These are phyloP conservation scores for Diaporthe sp. DNA, from an alignment of 2,329 filamentous ascomycete genomes.

Conservation along the genomic window DNA sequence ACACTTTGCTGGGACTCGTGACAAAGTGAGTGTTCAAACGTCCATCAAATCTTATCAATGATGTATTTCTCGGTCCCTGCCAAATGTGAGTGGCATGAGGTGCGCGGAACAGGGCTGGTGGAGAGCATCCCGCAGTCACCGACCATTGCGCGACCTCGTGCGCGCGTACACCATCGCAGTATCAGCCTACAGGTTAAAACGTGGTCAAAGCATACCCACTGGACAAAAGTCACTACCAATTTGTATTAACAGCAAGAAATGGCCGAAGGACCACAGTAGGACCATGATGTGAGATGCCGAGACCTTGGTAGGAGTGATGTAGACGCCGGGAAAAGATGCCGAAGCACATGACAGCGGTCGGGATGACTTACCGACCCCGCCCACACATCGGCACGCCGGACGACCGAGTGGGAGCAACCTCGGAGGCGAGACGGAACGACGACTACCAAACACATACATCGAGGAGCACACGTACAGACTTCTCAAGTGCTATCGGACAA, in stretches of 20 bases:
- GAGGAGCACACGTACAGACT: background rate
- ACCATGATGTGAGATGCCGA: background rate
- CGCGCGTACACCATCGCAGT: background rate
- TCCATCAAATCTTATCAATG: too few species aligned
- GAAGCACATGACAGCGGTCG: background rate
- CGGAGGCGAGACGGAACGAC: background rate
- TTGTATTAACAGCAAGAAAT: background rate
- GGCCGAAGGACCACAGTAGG: accelerated
- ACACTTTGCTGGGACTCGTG: too few species aligned
- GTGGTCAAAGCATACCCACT: background rate
- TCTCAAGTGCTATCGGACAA: background rate
- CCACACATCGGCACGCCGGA: background rate
- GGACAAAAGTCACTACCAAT: background rate
- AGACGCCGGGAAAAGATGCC: background rate
- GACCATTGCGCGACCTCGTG: background rate
- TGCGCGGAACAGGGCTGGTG: background rate
- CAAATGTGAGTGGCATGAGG: background rate
- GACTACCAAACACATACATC: background rate
- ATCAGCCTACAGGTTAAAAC: background rate
- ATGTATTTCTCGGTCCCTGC: too few species aligned
- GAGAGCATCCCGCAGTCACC: background rate
- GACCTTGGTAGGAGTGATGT: too few species aligned
- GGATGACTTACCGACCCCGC: background rate
- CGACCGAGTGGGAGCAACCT: background rate
- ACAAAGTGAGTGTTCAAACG: too few species aligned